Base-by-base conservation (phyloP, 2,329 filamentous ascomycete species). In the Scortechinia acanthostroma region DNA sequence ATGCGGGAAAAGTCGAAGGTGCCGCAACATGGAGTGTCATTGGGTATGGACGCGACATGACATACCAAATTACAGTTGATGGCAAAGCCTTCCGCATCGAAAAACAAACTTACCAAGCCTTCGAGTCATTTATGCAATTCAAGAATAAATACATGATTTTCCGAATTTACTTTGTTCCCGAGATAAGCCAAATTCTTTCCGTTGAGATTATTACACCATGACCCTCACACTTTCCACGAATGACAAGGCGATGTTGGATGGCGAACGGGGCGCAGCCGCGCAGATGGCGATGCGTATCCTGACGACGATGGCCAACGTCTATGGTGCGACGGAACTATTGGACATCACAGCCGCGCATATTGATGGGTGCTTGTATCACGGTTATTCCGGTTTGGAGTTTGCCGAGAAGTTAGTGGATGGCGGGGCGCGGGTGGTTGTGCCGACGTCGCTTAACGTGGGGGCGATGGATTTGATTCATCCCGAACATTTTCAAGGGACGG, bases 371-470 rank as follows among this genome's bases (percentile, higher is more conserved):
- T 56, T 65, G 23, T 70, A 70, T 46, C 65, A 61, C 0, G 68
- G 69, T 0, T 61, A 61, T 0, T 64, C 55, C 3, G 59, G 55
- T 13, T 50, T 70, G 0, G 45, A 49, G 1, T 63, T 71, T 23
- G 62, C 66, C 2, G 51, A 67, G 45, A 54, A 46, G 4, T 53
- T 71, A 1, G 53, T 56, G 1, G 48, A 54, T 3, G 48, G 58
- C 42, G 64, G 62, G 2, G 66, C 57, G 1, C 59, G 53, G 16
- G 56, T 69, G 4, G 48, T 48, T 2, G 56, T 70, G 1, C 63
- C 66, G 0, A 65, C 66, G 0, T 62, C 66, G 0, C 51, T 68
- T 22, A 71, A 71, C 43, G 59, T 67, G 1, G 62, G 70, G n/a
- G 65, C 63, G 3, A 55, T 70, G 16, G 68, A 71, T 43, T 57